Evolutionary conservation across 495 filamentous ascomycete species (phyloP), one percentile per base, ranked within the genome.

Genomic region (Penicillium psychrofluorescens): DNA sequence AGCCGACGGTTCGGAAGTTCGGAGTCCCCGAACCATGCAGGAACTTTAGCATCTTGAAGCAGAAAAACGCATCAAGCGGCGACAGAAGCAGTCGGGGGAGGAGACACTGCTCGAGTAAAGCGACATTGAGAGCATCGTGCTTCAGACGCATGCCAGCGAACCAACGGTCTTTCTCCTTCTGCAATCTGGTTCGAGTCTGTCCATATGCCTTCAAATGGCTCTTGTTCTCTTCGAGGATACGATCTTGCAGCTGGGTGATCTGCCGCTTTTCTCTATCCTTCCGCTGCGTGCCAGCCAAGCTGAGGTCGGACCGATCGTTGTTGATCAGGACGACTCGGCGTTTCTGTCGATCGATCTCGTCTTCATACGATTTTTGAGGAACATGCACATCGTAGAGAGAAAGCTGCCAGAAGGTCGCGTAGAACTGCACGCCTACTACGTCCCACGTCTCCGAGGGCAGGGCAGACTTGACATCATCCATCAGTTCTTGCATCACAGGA

Each of bases 351-450:
- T 72, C 74, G 29, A 75, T 78, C 50, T 94, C 91, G 10, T 77
- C 71, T 8, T 82, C 70, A 59, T 97, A 97, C 40, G 79, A 84
- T 35, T 77, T 73, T 41, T 78, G 73, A 1, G 86, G 85, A 34
- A 86, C 76, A 32, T 79, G 72, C 29, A 99, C 68, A 59, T 97
- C 92, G 16, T 83, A 79, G 11, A 90, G 77, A 15, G 86, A 79
- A 11, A 95, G 74, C 38, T 89, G 83, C 94, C 94, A 99, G 70
- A 99, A 99, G 3, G 86, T 86, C 28, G 87, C 81, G 57, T 88
- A 95, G 59, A 95, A 94, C 29, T 80, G 73, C 2, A 84, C 68
- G 36, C 79, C 90, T 35, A 95, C 66, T 8, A 74, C 69, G 13
- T 78, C 71, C 76, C 83, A 88, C 1, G 76, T 76, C 14, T 79